Evolutionary conservation across 345 rosid genomes (phyloP).

Genomic region (Psidium guajava): DNA sequence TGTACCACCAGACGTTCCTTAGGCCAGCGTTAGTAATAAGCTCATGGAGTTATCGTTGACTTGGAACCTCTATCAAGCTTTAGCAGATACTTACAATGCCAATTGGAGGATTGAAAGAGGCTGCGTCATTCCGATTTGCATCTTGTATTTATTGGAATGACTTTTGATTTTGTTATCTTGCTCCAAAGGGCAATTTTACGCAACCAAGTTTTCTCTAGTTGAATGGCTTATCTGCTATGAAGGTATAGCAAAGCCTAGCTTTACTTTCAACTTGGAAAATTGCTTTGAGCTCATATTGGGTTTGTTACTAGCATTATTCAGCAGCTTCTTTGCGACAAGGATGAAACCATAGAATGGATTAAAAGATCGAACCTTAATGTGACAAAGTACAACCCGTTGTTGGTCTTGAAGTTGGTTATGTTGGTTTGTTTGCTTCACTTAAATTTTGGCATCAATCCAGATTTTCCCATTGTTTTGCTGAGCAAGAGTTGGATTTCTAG

Average conservation of each 20-base stretch:
- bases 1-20: background rate
- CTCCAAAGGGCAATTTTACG: conserved; percentile 3
- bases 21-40: background rate
- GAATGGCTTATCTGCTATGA: conserved; percentile 29
- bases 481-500: background rate
- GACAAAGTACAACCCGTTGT: background rate
- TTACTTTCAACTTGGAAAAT: background rate
- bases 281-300: background rate
- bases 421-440: conserved; percentile 16
- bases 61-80: conserved; percentile 14
- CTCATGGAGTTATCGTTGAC: background rate
- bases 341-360: conserved; percentile 20
- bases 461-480: conserved; percentile 9
- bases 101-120: conserved; percentile 15
- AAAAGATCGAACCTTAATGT: background rate
- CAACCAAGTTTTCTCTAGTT: conserved; percentile 19
- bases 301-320: background rate
- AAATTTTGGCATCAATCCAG: conserved; percentile 11
- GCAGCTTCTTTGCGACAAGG: background rate
- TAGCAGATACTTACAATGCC: conserved; percentile 13
- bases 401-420: conserved; percentile 24
- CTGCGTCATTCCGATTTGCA: conserved; percentile 29
- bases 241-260: background rate
- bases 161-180: conserved; percentile 9
- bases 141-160: conserved; percentile 35